Evolutionary conservation across 2,329 filamentous ascomycete genomes (phyloP), one percentile per base, ranked within the genome.

Genomic region (Dactylellina leptospora): DNA sequence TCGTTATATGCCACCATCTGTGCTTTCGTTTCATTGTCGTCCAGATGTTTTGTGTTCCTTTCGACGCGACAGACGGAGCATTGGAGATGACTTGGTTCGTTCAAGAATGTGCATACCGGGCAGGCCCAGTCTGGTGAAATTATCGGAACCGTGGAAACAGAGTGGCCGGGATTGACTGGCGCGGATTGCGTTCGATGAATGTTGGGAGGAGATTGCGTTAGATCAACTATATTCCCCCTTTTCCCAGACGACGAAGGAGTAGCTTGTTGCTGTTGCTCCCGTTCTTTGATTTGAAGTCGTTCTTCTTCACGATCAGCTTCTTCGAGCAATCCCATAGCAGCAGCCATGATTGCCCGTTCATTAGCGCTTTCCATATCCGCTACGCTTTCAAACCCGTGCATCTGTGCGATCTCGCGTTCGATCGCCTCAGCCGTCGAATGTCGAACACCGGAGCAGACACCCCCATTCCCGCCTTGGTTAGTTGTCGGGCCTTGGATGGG

Each of bases 301-400:
- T 78, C 76, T 75, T 82, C 80, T 74, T 87, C 85, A 18, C 78
- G 79, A 72, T 90, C 85, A 73, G 96, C 92, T 78, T 96, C 88
- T 77, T 96, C 90, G 23, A 95, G 89, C 16, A 96, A 82, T 77
- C 97, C 93, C 82, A 91, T 92, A 28, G 96, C 82, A 0, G 92
- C 92, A 77, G 93, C 87, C 58, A 92, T 87, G 72, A 96, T 96
- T 3, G 93, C 93, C 22, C 86, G 84, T 62, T 96, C 91, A 76
- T 96, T 96, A 2, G 92, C 93, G 75, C 92, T 89, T 61, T 96
- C 92, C 78, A 96, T 90, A 75, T 96, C 91, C 0, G 91, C 92
- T 77, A 90, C 86, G 0, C 92, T 97, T 71, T 85, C 86, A 81
- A 96, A 93, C 0, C 92, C 91, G 74, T 89, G 89, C 63, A 83